A percentile compares a stretch with the other conserved stretches of the same genome.
phyloP scores from a whole-genome alignment of 208 protist species.

The Leishmania tropica region DNA sequence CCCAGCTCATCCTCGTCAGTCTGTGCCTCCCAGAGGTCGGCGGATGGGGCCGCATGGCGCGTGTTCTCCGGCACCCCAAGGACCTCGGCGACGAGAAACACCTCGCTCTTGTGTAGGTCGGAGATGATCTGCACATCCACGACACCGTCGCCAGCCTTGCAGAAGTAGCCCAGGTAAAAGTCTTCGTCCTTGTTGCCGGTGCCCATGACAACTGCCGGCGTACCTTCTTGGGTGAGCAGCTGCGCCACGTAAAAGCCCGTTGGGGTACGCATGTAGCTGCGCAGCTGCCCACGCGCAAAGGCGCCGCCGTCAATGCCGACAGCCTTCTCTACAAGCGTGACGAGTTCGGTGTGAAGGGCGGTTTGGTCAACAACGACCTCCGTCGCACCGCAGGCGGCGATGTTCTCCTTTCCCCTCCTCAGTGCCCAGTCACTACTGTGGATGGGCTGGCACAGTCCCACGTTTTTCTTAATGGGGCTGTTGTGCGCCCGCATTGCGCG shows the following conservation, averaged over 20 bases:
- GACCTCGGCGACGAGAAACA: constrained; percentile 78
- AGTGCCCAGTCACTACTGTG: constrained; percentile 91
- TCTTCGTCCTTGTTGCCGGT: constrained; percentile 98
- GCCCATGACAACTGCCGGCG: constrained; percentile 94
- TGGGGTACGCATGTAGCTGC: constrained; percentile 96
- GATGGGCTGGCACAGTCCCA: constrained; percentile 95
- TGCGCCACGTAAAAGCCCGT: constrained; percentile 94
- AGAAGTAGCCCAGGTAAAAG: constrained; percentile 96
- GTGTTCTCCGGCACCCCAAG: constrained; percentile 87
- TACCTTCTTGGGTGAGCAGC: constrained; percentile 83
- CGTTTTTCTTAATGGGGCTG: constrained; percentile 88
- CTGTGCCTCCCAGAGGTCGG: constrained; percentile 96
- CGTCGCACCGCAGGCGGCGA: constrained; percentile 74
- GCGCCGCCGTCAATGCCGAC: constrained; percentile 72
- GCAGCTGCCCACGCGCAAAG: constrained; percentile 94
- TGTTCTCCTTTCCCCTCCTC: constrained; percentile 84
- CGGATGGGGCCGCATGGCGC: constrained; percentile 87
- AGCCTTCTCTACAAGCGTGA: constrained; percentile 61
- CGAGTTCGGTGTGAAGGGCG: constrained; percentile 74
- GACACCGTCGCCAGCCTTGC: constrained; percentile 97
- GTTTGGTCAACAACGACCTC: constrained; percentile 95
- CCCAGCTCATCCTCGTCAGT: constrained; percentile 97
- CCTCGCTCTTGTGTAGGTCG: constrained; percentile 97
- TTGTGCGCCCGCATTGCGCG: constrained; percentile 51
- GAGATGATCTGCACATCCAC: constrained; percentile 96